Evolutionary conservation across 371 early-diverging fungal genomes (phyloP).

Genomic region (Lichtheimia ramosa): DNA sequence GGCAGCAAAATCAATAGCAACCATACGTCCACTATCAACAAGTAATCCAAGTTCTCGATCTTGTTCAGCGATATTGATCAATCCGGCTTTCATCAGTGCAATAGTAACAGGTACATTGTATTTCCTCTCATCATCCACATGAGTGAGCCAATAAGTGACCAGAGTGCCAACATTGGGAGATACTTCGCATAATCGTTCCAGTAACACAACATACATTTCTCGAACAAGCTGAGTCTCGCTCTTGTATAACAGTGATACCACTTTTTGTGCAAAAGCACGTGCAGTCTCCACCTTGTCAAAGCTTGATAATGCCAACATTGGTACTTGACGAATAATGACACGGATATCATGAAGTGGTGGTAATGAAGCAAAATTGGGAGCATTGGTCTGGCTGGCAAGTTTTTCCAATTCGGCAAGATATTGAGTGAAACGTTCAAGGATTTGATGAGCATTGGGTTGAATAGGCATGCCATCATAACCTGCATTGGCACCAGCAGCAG

Average conservation of each 20-base stretch:
- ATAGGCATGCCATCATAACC: background rate
- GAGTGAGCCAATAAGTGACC: conserved; percentile 90
- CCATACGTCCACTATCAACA: conserved; percentile 77
- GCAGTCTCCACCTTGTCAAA: conserved; percentile 77
- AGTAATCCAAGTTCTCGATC: conserved; percentile 80
- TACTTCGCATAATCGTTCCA: conserved; percentile 80
- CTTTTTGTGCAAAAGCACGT: conserved; percentile 82
- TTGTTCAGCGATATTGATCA: conserved; percentile 78
- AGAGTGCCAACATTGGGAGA: conserved; percentile 79
- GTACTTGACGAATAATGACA: conserved; percentile 69
- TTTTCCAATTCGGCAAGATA: conserved; percentile 78
- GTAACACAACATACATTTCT: conserved; percentile 79
- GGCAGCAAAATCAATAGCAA: conserved; percentile 78
- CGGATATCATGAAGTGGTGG: conserved; percentile 83
- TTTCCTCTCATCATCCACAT: conserved; percentile 93
- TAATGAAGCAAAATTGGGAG: conserved; percentile 60
- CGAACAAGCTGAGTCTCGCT: conserved; percentile 72
- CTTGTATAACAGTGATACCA: conserved; percentile 82
- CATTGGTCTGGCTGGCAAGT: conserved; percentile 54
- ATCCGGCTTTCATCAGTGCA: conserved; percentile 76
- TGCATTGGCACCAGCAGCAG: background rate
- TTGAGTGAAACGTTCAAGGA: conserved; percentile 68
- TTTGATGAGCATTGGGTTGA: conserved; percentile 47
- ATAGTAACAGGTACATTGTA: conserved; percentile 82
- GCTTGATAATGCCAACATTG: conserved; percentile 62